Evolutionary conservation across 306 rosid genomes (phyloP).

Genomic region (Pyrus communis): DNA sequence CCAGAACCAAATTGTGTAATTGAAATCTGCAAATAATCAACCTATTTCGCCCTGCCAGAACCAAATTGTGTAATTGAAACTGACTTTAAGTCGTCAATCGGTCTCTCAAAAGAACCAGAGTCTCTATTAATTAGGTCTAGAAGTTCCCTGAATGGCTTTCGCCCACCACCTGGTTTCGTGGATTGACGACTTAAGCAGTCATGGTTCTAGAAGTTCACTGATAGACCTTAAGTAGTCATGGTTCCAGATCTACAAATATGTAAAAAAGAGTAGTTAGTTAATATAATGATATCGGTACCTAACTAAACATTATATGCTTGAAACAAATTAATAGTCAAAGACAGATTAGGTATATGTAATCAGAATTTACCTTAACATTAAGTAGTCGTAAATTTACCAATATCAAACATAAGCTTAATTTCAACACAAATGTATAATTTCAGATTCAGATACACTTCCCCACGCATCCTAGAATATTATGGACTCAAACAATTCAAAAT

Average conservation of each 20-base stretch:
- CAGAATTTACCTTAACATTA: not conserved
- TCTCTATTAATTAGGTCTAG: conserved; percentile 74
- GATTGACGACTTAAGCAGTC: conserved; percentile 37
- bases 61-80: conserved; percentile 45
- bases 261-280: not conserved
- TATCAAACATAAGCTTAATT: not conserved
- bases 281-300: no score
- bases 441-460: not conserved
- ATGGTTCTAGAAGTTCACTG: no score
- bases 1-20: no score
- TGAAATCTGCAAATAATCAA: no score
- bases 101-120: conserved; percentile 66
- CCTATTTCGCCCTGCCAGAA: no score
- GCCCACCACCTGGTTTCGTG: conserved; percentile 83
- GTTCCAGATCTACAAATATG: conserved; percentile 12
- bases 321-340: not conserved
- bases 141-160: conserved; percentile 74
- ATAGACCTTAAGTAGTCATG: conserved; percentile 21
- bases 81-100: conserved; percentile 42
- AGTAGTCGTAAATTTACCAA: not conserved
- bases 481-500: not conserved
- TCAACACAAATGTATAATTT: not conserved
- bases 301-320: not conserved
- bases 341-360: not conserved
- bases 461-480: not conserved